These are phyloP conservation scores for Gryganskiella cystojenkinii DNA, from an alignment of 192 early-diverging fungal genomes.

Conservation along the genomic window DNA sequence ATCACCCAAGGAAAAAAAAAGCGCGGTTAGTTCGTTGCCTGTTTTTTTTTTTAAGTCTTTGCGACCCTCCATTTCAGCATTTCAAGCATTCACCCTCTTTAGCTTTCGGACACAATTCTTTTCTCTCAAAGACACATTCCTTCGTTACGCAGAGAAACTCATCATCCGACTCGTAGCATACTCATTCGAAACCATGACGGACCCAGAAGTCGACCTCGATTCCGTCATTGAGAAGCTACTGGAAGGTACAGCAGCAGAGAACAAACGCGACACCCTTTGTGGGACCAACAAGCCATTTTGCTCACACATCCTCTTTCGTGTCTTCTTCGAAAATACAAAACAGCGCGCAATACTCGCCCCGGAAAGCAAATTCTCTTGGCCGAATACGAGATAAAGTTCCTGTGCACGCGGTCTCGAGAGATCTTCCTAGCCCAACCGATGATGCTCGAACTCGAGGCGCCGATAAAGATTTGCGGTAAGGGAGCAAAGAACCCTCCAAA, in stretches of 20 bases:
- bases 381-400: slow-evolving; percentile 93
- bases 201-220: slow-evolving; percentile 10
- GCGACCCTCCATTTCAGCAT: too few species aligned
- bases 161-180: too few species aligned
- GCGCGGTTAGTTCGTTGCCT: too few species aligned
- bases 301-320: neutral
- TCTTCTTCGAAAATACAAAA: neutral
- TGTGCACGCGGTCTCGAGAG: slow-evolving; percentile 91
- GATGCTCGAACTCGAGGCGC: slow-evolving; percentile 91
- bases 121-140: too few species aligned
- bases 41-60: too few species aligned
- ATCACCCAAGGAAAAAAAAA: too few species aligned
- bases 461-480: slow-evolving; percentile 94
- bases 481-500: neutral
- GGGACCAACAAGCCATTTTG: neutral
- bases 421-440: slow-evolving; percentile 94
- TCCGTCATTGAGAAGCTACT: slow-evolving; percentile 13
- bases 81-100: too few species aligned
- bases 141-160: neutral
- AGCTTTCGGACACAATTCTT: too few species aligned
- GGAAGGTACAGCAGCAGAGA: slow-evolving; percentile 18
- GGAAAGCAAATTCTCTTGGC: slow-evolving; percentile 95
- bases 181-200: too few species aligned
- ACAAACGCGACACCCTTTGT: too few species aligned
- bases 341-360: slow-evolving; percentile 92